These are phyloP conservation scores for Suillus subaureus DNA, from an alignment of 768 basidiomycete genomes.

Conservation along the genomic window DNA sequence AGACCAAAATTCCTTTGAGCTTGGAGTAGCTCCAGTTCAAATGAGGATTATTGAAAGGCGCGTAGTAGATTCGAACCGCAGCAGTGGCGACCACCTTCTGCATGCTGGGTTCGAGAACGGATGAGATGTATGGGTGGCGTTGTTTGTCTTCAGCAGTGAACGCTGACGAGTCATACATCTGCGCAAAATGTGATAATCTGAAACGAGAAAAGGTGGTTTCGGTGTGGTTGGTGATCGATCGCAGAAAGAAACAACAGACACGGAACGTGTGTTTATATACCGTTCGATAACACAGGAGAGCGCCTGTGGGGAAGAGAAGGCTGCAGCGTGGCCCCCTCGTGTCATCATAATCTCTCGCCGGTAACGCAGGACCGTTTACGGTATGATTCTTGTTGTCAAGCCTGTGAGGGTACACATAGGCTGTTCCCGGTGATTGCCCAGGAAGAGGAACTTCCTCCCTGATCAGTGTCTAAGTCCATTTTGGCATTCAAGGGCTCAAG, in stretches of 20 bases:
- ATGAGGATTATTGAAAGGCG: slow-evolving; percentile 48
- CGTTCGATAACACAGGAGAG: slow-evolving; percentile 28
- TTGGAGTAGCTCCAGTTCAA: slow-evolving; percentile 62
- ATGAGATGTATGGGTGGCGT: slow-evolving; percentile 40
- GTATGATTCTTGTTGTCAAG: slow-evolving; percentile 21
- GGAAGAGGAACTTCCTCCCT: background rate
- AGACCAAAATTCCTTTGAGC: slow-evolving; percentile 60
- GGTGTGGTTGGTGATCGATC: slow-evolving; percentile 20
- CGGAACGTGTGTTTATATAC: slow-evolving; percentile 33
- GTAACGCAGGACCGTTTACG: slow-evolving; percentile 33
- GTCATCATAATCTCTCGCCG: slow-evolving; percentile 31
- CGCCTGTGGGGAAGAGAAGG: slow-evolving; percentile 25
- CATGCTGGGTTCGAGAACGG: slow-evolving; percentile 39
- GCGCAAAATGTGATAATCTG: slow-evolving; percentile 12
- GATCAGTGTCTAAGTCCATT: background rate
- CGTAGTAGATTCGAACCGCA: slow-evolving; percentile 62
- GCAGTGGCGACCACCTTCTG: slow-evolving; percentile 57
- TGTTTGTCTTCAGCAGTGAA: slow-evolving; percentile 41
- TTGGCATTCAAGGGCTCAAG: background rate
- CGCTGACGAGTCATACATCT: slow-evolving; percentile 34
- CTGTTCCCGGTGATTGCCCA: slow-evolving; percentile 7
- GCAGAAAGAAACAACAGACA: slow-evolving; percentile 11
- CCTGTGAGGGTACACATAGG: slow-evolving; percentile 32
- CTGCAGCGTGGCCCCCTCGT: slow-evolving; percentile 39
- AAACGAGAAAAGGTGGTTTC: slow-evolving; percentile 22